Base-by-base conservation (phyloP, 2,329 filamentous ascomycete species). In the Fusarium ambrosium region DNA sequence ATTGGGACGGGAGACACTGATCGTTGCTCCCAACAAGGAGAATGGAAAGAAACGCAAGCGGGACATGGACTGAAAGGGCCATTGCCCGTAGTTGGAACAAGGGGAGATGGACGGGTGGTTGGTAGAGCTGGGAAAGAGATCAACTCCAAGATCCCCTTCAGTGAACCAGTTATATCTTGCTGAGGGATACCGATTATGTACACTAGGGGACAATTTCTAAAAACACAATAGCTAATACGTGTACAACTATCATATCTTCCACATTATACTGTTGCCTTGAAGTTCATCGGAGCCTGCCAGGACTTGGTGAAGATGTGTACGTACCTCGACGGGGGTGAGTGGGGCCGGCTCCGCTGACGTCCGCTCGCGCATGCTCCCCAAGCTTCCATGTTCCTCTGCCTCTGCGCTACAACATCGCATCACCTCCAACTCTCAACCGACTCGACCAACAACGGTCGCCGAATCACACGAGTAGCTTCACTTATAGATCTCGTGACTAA, bases 321-420 rank as follows among this genome's bases (percentile, higher is more conserved):
- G 72, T 74, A 75, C 72, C 68, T 69, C 53, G 14, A 70, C 69
- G 56, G 72, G 69, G 45, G 69, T 65, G 73, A 71, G 73, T 75
- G 73, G 73, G 63, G 71, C 73, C 67, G 70, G 61, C 73, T 75
- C 73, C 73, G 70, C 73, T 75, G 73, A 75, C 73, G 73, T 75
- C 73, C 73, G 58, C 64, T 55, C 73, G 72, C 51, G 66, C 62
- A 64, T 69, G 64, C 61, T 65, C 73, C 56, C 70, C 73, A 74
- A 76, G 73, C 73, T 72, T 74, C 70, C 71, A 70, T 45, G 51
- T 55, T 60, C 56, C 68, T 62, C 64, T 63, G 48, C 56, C 68
- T 62, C 64, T 63, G 48, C 59, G 27, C 43, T 58, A 37, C 36
- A 60, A 60, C 61, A 65, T 64, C 66, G 34, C 65, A 73, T 73